Percentiles rank a stretch among this genome's conserved stretches.
These are phyloP conservation scores for Aspergillus biplanus DNA, from an alignment of 495 filamentous ascomycete genomes.

Conservation along the genomic window DNA sequence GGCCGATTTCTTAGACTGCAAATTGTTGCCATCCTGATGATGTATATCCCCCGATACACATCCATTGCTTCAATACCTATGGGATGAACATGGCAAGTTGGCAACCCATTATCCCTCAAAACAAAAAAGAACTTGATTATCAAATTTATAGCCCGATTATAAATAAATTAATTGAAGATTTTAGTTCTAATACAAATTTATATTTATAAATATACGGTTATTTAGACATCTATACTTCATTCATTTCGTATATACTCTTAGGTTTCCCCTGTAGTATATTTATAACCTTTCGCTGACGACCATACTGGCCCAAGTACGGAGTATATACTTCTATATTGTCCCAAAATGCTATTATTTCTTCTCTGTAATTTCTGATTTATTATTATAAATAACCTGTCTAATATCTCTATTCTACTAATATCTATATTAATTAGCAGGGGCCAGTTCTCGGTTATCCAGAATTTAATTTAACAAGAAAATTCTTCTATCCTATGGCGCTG, in stretches of 20 bases:
- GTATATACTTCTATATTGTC: not conserved
- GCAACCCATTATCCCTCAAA: too few species aligned
- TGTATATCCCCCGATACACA: too few species aligned
- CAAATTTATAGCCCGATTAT: too few species aligned
- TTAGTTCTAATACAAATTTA: not conserved
- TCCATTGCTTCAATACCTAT: too few species aligned
- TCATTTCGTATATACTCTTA: not conserved
- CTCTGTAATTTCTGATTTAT: not conserved
- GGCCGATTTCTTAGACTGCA: too few species aligned
- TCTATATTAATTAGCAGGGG: not conserved
- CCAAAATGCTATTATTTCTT: not conserved
- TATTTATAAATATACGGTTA: not conserved
- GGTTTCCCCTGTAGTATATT: not conserved
- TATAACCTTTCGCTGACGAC: not conserved
- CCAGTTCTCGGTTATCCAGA: too few species aligned
- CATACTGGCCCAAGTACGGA: not conserved
- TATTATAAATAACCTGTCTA: not conserved
- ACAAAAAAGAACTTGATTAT: too few species aligned
- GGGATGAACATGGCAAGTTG: too few species aligned
- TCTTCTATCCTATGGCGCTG: too few species aligned
- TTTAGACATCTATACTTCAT: not conserved
- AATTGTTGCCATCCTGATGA: too few species aligned
- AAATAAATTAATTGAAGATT: too few species aligned
- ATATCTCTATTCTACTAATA: not conserved
- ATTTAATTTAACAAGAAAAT: too few species aligned